Evolutionary conservation across 2,329 filamentous ascomycete genomes (phyloP).

Genomic region (Claviceps paspali): DNA sequence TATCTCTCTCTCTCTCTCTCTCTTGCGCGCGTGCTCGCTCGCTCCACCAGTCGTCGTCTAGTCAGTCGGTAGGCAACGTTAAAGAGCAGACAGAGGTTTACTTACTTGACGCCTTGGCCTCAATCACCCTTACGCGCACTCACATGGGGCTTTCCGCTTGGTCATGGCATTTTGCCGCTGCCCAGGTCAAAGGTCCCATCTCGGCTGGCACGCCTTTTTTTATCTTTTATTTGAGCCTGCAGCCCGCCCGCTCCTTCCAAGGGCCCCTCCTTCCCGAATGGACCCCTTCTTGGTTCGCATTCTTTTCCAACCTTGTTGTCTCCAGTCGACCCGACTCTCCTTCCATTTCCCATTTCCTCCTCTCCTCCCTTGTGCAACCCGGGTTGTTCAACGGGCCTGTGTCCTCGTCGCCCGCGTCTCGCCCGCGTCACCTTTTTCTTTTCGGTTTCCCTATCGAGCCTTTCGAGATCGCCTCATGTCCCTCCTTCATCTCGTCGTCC

Average conservation of each 20-base stretch:
- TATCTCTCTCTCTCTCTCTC: too few species aligned
- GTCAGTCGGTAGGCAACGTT: too few species aligned
- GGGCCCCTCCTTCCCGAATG: conserved; percentile 4
- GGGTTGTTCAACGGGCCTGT: conserved; percentile 1
- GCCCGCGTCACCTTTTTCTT: neutral
- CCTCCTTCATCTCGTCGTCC: neutral
- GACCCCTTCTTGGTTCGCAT: conserved; percentile 4
- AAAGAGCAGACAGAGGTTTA: too few species aligned
- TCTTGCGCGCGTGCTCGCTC: too few species aligned
- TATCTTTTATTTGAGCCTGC: neutral
- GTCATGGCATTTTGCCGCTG: too few species aligned
- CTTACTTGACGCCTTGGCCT: too few species aligned
- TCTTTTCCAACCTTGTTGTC: neutral
- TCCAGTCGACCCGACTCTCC: neutral
- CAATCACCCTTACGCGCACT: too few species aligned
- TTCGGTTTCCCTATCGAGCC: neutral
- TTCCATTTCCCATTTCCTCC: neutral
- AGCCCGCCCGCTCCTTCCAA: conserved; percentile 2
- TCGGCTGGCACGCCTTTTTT: neutral
- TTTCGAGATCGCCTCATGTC: conserved; percentile 4
- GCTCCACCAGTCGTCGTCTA: too few species aligned
- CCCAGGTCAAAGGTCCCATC: neutral
- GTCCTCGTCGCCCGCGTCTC: conserved; percentile 1
- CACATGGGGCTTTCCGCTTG: too few species aligned
- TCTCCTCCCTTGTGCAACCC: conserved; percentile 5